Base-by-base conservation (phyloP, 805 yeast genomes). In the Nakazawaea peltata region DNA sequence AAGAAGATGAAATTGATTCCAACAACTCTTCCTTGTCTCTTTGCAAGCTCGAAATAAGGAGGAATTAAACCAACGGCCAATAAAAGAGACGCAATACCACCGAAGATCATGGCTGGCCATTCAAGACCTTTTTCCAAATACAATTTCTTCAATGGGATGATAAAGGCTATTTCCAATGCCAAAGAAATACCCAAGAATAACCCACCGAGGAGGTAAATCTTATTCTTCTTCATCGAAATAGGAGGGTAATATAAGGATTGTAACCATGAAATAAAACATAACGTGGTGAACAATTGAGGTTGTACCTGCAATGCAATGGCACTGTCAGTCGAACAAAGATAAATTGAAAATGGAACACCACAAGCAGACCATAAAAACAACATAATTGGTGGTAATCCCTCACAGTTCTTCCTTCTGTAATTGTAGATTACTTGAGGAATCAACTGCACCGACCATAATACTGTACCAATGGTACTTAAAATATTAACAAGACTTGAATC, bases 381-480 rank as follows among this genome's bases (percentile, higher is more conserved):
- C 90, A 90, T 85, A 6, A 73, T 19, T 0, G 94, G 88, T 0
- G 97, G 96, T n/a, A 90, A 61, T 0, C 97, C 97, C 12, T 80
- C 83, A 37, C 95, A 81, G 54, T 86, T 77, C 48, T 90, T 87
- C 7, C 71, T 70, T 36, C 73, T 83, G 4, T 56, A 46, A 53
- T 82, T 85, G 54, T 78, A 69, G 35, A 79, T 67, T 32, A 84
- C 75, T 51, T 84, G 41, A 0, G 97, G 97, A 1, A 83, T 65
- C 33, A 90, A 61, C 58, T 90, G 97, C 41, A 90, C 65, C 55
- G 97, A 90, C 97, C 97, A 90, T 37, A 84, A 65, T 2, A 90
- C 79, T 0, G 97, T 90, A 2, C 96, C 97, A 3, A 84, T 67
- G 8, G 95, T 88, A 3, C 87, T 94, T 38, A 86, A 65, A 1